Evolutionary conservation across 805 yeast genomes (phyloP), one percentile per base, ranked within the genome.

Genomic region (Zygotorulaspora danielsina): DNA sequence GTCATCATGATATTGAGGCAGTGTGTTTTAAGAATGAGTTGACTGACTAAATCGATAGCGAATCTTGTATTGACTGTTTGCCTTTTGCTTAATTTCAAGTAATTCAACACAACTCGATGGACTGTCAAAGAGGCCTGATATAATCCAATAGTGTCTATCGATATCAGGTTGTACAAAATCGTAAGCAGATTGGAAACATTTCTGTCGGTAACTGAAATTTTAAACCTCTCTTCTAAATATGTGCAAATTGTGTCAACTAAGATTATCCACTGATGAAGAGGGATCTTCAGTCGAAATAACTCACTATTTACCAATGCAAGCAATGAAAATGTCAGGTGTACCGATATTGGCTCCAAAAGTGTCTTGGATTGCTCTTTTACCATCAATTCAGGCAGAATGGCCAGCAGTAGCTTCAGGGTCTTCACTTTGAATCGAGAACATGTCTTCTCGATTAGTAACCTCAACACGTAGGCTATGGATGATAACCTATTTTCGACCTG

Each of bases 21-120:
- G 2, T 75, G 64, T 4, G 70, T 53, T n/a, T 64, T 57, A 0
- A 72, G 46, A 5, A 79, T 48, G 3, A 71, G 48, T 24, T 65
- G 67, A 51, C 79, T 79, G 12, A 73, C 55, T 11, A 79, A 55
- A 36, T 66, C 65, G 31, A 79, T 53, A 1, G 69, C 50, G 2
- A 51, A 26, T 6, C 66, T 54, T 6, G 69, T 61, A 15, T 58
- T 51, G 2, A 54, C 45, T 16, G 53, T 50, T 36, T 65, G 69
- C 25, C 53, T 58, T 3, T 37, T 39, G 15, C 56, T 34, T 2
- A 27, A 6, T 11, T 30, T 41, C 38, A 65, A 45, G 37, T 59
- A 61, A 9, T 39, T 18, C 3, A 44, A 18, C 4, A 62, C 6
- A 11, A 55, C 38, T 3, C 40, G 33, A n/a, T 54, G 39, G 7